Conservation (phyloP, 2,329 filamentous ascomycete genomes). For the Fusarium sp. region DNA sequence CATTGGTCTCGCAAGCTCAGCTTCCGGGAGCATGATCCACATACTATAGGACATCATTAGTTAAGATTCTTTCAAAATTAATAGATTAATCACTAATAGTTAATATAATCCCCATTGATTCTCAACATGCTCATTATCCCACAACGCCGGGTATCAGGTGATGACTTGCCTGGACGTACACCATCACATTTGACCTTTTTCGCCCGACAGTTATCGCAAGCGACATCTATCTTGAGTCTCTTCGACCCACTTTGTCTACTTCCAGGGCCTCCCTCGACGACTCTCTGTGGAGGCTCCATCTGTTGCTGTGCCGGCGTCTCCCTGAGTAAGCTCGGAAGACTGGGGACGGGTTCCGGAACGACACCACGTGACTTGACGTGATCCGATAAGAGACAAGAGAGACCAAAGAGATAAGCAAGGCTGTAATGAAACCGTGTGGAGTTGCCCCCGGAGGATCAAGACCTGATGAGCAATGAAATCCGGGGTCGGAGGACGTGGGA, state of each 20-base stretch:
- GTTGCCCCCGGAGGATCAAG: not conserved
- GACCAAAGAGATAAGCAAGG: not conserved
- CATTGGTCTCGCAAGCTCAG: conserved; percentile 46
- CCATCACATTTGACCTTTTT: conserved; percentile 60
- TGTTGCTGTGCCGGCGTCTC: not conserved
- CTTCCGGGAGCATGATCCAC: conserved; percentile 49
- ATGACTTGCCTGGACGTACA: conserved; percentile 50
- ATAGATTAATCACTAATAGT: too few species aligned
- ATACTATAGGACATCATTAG: conserved; percentile 39
- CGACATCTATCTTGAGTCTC: conserved; percentile 58
- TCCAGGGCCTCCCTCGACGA: not conserved
- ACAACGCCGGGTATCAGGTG: not conserved
- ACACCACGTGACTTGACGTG: not conserved
- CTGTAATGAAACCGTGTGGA: not conserved
- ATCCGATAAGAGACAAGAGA: not conserved
- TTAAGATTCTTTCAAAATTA: not conserved
- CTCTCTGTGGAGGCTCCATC: conserved; percentile 33
- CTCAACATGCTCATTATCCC: too few species aligned
- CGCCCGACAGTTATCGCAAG: conserved; percentile 56
- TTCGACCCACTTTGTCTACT: conserved; percentile 44
- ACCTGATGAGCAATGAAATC: not conserved
- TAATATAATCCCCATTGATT: too few species aligned
- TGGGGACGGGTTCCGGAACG: conserved; percentile 23
- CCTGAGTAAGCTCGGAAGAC: not conserved
- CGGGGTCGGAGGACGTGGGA: conserved; percentile 10